A percentile compares a stretch with the other conserved stretches of the same genome.
These are phyloP conservation scores for Talaromyces sp. DNA, from an alignment of 2,329 filamentous ascomycete species.

Conservation along the genomic window DNA sequence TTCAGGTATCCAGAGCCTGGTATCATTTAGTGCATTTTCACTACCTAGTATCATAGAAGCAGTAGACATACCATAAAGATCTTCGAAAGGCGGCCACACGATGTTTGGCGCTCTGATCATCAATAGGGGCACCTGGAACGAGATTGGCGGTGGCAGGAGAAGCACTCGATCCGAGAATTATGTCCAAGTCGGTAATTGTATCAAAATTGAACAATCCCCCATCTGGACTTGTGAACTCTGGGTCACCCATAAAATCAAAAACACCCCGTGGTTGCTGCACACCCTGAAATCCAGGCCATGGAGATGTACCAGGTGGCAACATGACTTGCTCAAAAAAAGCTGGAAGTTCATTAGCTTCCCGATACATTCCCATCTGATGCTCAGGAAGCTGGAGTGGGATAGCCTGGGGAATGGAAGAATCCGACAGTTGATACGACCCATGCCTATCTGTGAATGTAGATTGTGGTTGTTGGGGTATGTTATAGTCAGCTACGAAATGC, in stretches of 20 bases:
- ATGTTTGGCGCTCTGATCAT: background rate
- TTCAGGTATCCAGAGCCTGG: background rate
- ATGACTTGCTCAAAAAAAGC: background rate
- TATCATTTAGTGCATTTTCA: background rate
- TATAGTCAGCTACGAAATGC: background rate
- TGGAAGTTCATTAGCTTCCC: background rate
- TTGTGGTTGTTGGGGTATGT: background rate
- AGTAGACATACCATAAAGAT: background rate
- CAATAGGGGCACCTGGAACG: background rate
- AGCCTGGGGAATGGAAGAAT: background rate
- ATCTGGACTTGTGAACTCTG: background rate
- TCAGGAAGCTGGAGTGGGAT: background rate
- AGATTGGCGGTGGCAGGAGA: background rate
- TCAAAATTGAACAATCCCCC: background rate
- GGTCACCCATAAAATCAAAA: background rate
- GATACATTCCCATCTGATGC: background rate
- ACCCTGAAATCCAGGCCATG: background rate
- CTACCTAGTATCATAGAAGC: background rate
- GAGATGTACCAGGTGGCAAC: background rate
- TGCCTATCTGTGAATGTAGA: background rate
- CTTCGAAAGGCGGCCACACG: background rate
- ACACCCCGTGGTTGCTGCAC: background rate
- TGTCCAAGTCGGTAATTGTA: background rate
- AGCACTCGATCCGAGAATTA: background rate
- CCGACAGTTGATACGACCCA: background rate